These are phyloP conservation scores for Aspergillus thermomutatus DNA, from an alignment of 2,329 filamentous ascomycete genomes.

Conservation along the genomic window DNA sequence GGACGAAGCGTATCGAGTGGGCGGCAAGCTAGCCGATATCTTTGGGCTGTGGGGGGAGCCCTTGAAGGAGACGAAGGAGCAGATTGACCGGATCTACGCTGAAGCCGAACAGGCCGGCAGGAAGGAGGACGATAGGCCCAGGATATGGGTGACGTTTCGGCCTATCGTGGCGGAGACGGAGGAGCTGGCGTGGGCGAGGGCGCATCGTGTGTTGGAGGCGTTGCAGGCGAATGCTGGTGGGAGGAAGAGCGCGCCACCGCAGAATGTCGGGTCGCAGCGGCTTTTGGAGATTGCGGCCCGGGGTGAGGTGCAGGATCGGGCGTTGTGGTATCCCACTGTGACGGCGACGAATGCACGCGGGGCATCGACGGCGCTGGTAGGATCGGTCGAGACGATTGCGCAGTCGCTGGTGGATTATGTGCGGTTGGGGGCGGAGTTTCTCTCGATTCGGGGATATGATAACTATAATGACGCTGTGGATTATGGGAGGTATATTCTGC, in stretches of 20 bases:
- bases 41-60: constrained; percentile 64
- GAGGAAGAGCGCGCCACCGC: constrained; percentile 42
- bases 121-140: constrained; percentile 49
- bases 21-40: constrained; percentile 58
- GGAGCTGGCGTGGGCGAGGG: constrained; percentile 61
- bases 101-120: constrained; percentile 58
- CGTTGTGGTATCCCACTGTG: constrained; percentile 62
- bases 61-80: constrained; percentile 60
- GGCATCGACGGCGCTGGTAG: constrained; percentile 58
- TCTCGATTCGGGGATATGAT: constrained; percentile 61
- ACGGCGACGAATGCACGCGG: constrained; percentile 59
- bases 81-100: constrained; percentile 59
- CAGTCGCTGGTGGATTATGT: constrained; percentile 58
- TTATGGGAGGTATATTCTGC: constrained; percentile 56
- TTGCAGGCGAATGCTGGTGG: constrained; percentile 45
- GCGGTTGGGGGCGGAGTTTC: constrained; percentile 54
- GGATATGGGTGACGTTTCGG: constrained; percentile 64
- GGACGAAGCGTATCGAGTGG: constrained; percentile 57
- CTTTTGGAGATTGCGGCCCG: constrained; percentile 55
- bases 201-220: constrained; percentile 53
- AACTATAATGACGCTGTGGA: constrained; percentile 60
- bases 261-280: constrained; percentile 59
- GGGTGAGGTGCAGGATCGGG: constrained; percentile 57
- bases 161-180: constrained; percentile 61
- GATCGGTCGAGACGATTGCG: constrained; percentile 51